These are phyloP conservation scores for Spathaspora girioi DNA, from an alignment of 805 yeast species.

Conservation along the genomic window DNA sequence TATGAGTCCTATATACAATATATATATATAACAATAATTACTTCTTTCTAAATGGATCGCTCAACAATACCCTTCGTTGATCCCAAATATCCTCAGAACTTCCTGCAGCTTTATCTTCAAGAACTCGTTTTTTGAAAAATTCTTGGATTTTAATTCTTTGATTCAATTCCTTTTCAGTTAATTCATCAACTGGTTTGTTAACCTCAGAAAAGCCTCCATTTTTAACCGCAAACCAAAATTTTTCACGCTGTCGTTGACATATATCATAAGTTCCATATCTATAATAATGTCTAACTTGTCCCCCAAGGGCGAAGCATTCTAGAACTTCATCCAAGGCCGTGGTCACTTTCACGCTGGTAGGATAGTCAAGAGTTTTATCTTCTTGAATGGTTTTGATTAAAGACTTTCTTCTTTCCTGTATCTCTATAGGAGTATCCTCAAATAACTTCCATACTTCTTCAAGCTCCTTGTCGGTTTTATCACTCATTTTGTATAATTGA, in stretches of 20 bases:
- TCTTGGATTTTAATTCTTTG: constrained; percentile 53
- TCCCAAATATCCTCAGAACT: constrained; percentile 88
- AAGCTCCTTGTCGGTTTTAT: constrained; percentile 22
- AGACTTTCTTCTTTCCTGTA: constrained; percentile 19
- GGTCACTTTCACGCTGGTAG: constrained; percentile 37
- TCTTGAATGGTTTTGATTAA: constrained; percentile 18
- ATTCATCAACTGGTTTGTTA: constrained; percentile 13
- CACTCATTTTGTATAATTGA: constrained; percentile 3
- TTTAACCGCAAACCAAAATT: constrained; percentile 75
- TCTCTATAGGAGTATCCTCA: constrained; percentile 26
- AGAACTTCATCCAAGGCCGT: constrained; percentile 86
- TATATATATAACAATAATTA: background rate
- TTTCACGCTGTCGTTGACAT: constrained; percentile 67
- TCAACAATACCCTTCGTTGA: constrained; percentile 29
- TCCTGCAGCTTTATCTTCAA: constrained; percentile 62
- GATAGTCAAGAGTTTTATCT: constrained; percentile 21
- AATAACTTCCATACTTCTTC: constrained; percentile 27
- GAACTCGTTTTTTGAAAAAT: constrained; percentile 62
- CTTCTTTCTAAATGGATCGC: constrained; percentile 33
- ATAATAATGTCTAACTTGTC: constrained; percentile 80
- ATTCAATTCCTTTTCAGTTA: constrained; percentile 43
- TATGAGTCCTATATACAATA: background rate
- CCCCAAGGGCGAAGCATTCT: constrained; percentile 86
- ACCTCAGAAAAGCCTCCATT: constrained; percentile 36
- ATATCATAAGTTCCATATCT: constrained; percentile 74